phyloP scores from a whole-genome alignment of 345 rosid genomes.

The Erodium maritimum region DNA sequence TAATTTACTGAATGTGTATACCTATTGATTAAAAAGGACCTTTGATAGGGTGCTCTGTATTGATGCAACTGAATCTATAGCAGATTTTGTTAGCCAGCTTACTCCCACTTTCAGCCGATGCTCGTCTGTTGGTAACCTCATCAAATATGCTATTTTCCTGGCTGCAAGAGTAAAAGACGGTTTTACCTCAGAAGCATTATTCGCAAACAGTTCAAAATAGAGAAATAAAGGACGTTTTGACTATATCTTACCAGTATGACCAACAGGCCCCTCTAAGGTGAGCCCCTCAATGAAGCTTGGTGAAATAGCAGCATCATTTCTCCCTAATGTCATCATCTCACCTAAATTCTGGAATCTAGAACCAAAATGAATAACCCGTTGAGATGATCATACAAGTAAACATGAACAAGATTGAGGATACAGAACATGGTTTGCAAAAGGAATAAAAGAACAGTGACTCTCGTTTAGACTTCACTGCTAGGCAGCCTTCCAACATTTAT shows the following conservation, averaged over 20 bases:
- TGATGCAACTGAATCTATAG: constrained; percentile 63
- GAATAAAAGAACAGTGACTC: background rate
- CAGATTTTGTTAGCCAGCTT: constrained; percentile 82
- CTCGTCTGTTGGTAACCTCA: constrained; percentile 83
- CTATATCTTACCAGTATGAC: constrained; percentile 52
- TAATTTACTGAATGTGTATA: background rate
- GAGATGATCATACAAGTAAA: background rate
- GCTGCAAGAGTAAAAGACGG: constrained; percentile 30
- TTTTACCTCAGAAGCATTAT: constrained; percentile 1
- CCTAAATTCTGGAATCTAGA: constrained; percentile 84
- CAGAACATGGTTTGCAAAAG: background rate
- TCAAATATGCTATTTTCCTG: constrained; percentile 73
- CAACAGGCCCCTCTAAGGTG: constrained; percentile 79
- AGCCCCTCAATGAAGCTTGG: constrained; percentile 86
- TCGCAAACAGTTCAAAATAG: background rate
- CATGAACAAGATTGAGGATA: background rate
- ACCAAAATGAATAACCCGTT: background rate
- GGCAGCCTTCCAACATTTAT: too few relatives aligned
- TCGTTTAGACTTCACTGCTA: too few relatives aligned
- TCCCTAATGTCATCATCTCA: constrained; percentile 93
- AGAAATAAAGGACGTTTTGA: background rate
- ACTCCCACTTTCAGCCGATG: constrained; percentile 81
- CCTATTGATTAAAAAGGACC: constrained; percentile 36
- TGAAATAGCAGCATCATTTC: constrained; percentile 72
- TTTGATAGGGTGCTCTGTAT: constrained; percentile 55